Base-by-base conservation (phyloP, 495 filamentous ascomycete species). In the Bacidia gigantensis region DNA sequence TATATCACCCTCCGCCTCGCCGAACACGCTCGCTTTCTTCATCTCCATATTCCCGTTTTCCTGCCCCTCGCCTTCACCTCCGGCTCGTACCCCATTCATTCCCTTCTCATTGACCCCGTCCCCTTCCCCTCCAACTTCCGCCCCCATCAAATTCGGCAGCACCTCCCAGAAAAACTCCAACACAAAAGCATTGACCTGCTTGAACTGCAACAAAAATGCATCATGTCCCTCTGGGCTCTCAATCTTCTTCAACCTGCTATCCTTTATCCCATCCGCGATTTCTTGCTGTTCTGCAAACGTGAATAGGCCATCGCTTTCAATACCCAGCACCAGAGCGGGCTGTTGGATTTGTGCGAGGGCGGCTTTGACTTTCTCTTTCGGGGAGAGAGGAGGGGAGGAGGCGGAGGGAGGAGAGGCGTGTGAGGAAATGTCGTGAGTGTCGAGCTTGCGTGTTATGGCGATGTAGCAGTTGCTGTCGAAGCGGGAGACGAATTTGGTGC, bases 391-490 rank as follows among this genome's bases (percentile, higher is more conserved):
- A 32, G 9, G 47, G n/a, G n/a, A 44, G 21, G 7, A 44, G 18
- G 17, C 7, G 14, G 21, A 5, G 7, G 12, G 45, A 48, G 45
- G 45, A 29, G 21, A 11, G 3, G 22, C 45, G 56, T 81, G 74
- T 21, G 88, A 77, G 20, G 86, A 89, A 24, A 98, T 78, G 62
- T 98, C 92, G 64, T 98, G 92, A 2, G 92, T 98, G 61, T 98
- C 92, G n/a, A 98, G 80, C 67, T 98, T 98, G 54, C 92, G 86
- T 3, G 92, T 97, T 65, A 97, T 95, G 54, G 92, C 89, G 52
- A 98, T 97, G 69, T 98, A 98, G 70, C 92, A 97, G 63, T 98
- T 98, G 56, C 87, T 84, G 67, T 98, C 92, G 63, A 96, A 98
- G 5, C 92, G 82, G 62, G 87, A 88, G 56, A 96, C 90, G 63